Evolutionary conservation across 177 flowering plant genomes (phyloP).

Genomic region (Vitis hybrid): DNA sequence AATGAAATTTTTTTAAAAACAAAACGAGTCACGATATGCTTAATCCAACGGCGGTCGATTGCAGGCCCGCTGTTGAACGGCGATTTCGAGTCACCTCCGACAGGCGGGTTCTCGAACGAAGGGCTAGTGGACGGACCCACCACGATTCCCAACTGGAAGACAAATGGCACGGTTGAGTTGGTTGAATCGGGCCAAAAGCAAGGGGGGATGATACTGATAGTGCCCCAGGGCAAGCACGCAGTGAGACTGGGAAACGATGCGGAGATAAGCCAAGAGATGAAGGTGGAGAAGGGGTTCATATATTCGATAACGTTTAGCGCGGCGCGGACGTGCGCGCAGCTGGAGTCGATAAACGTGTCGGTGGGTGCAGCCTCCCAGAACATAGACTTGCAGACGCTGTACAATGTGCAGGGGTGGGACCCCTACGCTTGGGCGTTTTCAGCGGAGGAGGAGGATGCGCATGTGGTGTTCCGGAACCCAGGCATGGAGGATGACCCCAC

Average conservation of each 20-base stretch:
- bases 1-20: too few species aligned
- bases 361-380: slow-evolving; percentile 75
- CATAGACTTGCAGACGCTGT: slow-evolving; percentile 90
- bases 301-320: slow-evolving; percentile 92
- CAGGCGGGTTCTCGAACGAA: slow-evolving; percentile 61
- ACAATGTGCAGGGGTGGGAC: slow-evolving; percentile 93
- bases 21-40: too few species aligned
- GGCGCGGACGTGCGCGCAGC: slow-evolving; percentile 96
- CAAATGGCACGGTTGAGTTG: slow-evolving; percentile 85
- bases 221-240: slow-evolving; percentile 85
- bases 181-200: slow-evolving; percentile 78
- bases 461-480: slow-evolving; percentile 63
- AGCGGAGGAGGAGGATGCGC: slow-evolving; percentile 50
- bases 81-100: slow-evolving; percentile 82
- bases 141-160: slow-evolving; percentile 67
- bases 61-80: slow-evolving; percentile 79
- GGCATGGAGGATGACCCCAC: slow-evolving; percentile 98
- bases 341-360: slow-evolving; percentile 89
- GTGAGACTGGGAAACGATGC: slow-evolving; percentile 92
- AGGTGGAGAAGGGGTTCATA: slow-evolving; percentile 71
- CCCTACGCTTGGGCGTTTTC: slow-evolving; percentile 81
- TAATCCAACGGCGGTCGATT: neutral
- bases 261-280: slow-evolving; percentile 75
- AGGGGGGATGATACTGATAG: slow-evolving; percentile 96
- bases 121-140: slow-evolving; percentile 38